phyloP scores from a whole-genome alignment of 2,329 filamentous ascomycete genomes.

The Botrytis aclada region DNA sequence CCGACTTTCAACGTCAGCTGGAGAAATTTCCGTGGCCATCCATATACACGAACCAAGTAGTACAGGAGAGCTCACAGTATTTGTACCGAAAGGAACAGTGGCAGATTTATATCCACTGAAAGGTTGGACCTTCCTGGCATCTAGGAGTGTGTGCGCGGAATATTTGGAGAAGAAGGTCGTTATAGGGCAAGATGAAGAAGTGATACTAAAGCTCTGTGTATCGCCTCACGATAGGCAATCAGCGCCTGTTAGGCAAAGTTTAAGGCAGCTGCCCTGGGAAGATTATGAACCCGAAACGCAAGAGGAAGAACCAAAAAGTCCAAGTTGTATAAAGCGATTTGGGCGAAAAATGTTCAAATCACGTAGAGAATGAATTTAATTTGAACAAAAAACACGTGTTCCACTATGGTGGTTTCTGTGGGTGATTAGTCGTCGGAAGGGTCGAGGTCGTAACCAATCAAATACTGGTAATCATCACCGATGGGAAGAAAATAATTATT shows the following conservation, averaged over 20 bases:
- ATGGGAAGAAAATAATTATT: neutral
- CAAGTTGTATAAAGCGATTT: conserved; percentile 2
- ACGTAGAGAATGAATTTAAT: neutral
- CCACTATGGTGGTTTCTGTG: neutral
- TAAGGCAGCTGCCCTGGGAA: neutral
- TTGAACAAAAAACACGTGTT: neutral
- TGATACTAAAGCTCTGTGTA: neutral
- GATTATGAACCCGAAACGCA: conserved; percentile 2
- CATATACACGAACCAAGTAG: conserved; percentile 20
- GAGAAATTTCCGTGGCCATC: conserved; percentile 22
- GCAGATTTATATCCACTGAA: neutral
- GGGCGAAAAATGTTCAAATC: neutral
- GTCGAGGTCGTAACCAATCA: neutral
- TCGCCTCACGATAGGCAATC: neutral
- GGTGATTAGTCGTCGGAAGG: neutral
- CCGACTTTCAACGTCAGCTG: conserved; percentile 20
- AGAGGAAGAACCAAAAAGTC: conserved; percentile 8
- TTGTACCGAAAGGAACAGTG: conserved; percentile 18
- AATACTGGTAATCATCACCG: neutral
- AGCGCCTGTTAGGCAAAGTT: neutral
- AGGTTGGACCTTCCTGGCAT: neutral
- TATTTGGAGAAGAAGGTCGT: conserved; percentile 13
- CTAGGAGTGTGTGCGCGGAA: conserved; percentile 9
- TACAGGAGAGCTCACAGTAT: conserved; percentile 21
- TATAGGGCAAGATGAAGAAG: neutral